Evolutionary conservation across 345 rosid species (phyloP), one percentile per base, ranked within the genome.

Genomic region (Schrenkiella parvula): DNA sequence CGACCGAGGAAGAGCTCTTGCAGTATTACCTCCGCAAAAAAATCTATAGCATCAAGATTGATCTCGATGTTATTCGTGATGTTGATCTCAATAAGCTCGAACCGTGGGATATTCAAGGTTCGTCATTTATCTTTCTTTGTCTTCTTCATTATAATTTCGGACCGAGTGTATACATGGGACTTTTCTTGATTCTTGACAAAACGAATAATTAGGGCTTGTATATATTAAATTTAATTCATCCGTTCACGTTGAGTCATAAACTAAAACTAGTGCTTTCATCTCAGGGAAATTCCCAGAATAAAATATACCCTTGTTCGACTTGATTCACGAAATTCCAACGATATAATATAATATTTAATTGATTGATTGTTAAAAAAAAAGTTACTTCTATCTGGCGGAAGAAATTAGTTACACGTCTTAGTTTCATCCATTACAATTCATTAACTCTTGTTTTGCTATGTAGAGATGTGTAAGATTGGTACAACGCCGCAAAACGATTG

Each of bases 21-120:
- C 81, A 87, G 55, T 93, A 93, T 74, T 93, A 93, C 76, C 81
- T 93, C 37, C 87, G 85, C 75, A 93, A 90, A 84, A 93, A 93
- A 76, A 92, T 93, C 38, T 87, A 91, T 3, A 90, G 84, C 54
- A 88, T 87, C 76, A 86, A 88, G 59, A 90, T 90, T 42, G 97
- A 93, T 74, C 93, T 93, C 6, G 96, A 93, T 54, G 98, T 93
- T 35, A 93, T 93, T 25, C 86, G 88, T 54, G 98, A 93, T 67
- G 83, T 93, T 34, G 97, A 93, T 73, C 98, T 93, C 80, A 93
- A 93, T 86, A 93, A 85, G 80, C 89, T 93, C 37, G 97, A 93
- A 82, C 98, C 98, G 11, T 93, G 98, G 98, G 98, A 93, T 75
- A 95, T 93, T 63, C 90, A 83, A 90, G 97, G 96, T 39, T n/a